Base-by-base conservation (phyloP, 1,284 basidiomycete species). In the Phellopilus nigrolimitatus region DNA sequence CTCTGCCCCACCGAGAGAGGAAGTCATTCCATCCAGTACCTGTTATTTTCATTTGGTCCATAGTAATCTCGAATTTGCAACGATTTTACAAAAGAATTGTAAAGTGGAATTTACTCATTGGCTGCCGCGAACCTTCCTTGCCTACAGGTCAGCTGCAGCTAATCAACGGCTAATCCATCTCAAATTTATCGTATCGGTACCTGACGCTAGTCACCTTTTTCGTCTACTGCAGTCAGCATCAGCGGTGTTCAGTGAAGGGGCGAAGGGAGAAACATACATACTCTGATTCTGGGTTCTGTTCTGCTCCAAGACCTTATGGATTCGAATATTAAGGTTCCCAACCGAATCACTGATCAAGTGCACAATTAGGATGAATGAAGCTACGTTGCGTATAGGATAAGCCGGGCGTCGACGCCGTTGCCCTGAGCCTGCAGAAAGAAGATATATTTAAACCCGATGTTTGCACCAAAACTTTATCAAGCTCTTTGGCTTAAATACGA, bases 401-500 rank as follows among this genome's bases (percentile, higher is more conserved):
- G 38, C 40, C 48, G 40, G 34, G 34, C 39, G 19, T 28, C 33
- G 27, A 41, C 39, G 19, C 39, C 33, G 27, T 49, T 22, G 39
- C 37, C 39, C 39, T 42, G 39, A 34, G 21, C 13, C 48, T n/a
- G 24, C n/a, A 19, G n/a, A n/a, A 17, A 15, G 34, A 17, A 13
- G 34, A 37, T 37, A 15, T 37, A 37, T 37, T 17, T 37, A n/a
- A 13, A 37, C 19, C 31, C 45, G 45, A 34, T 48, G 46, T 37
- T 48, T 48, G 34, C 34, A 39, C 34, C 36, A 46, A 34, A 54
- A 54, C 52, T 42, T 45, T 48, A 54, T 54, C 52, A 49, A 49
- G 47, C 47, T 49, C 52, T 43, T 53, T 53, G 39, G 36, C 47
- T 54, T 54, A 54, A 54, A 54, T 54, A 54, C 47, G 34, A 17